A percentile compares a stretch with the other conserved stretches of the same genome.
Conservation (phyloP, 768 basidiomycete species). For the Trametes gibbosa region DNA sequence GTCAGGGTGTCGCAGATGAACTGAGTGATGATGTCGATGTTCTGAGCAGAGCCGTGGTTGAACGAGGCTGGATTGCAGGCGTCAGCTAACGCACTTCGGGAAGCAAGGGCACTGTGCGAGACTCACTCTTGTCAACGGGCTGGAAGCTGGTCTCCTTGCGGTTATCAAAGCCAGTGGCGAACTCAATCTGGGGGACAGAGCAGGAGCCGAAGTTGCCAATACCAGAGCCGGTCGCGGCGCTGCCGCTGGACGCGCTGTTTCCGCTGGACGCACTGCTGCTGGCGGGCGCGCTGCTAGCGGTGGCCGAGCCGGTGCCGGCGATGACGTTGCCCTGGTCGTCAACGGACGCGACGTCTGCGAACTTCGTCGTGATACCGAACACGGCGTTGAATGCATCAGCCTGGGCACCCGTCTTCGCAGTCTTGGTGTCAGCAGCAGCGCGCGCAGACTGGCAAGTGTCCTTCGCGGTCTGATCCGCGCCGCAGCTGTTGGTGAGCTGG, state of each 20-base stretch:
- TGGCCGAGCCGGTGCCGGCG: slow-evolving; percentile 26
- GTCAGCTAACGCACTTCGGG: too few relatives aligned
- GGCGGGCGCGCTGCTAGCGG: not conserved
- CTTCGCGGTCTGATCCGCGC: slow-evolving; percentile 51
- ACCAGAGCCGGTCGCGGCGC: slow-evolving; percentile 17
- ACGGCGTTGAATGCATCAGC: slow-evolving; percentile 62
- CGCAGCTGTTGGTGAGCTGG: slow-evolving; percentile 50
- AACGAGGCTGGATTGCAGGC: slow-evolving; percentile 32
- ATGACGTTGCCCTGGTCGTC: slow-evolving; percentile 43
- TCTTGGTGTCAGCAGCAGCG: slow-evolving; percentile 24
- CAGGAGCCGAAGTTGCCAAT: slow-evolving; percentile 51
- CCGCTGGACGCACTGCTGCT: not conserved
- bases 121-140: slow-evolving; percentile 40
- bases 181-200: slow-evolving; percentile 52
- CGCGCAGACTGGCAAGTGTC: slow-evolving; percentile 44
- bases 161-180: slow-evolving; percentile 52
- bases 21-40: slow-evolving; percentile 57
- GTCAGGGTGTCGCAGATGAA: slow-evolving; percentile 55
- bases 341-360: slow-evolving; percentile 41
- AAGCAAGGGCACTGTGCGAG: too few relatives aligned
- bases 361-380: slow-evolving; percentile 56
- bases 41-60: slow-evolving; percentile 60
- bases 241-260: slow-evolving; percentile 11
- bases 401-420: slow-evolving; percentile 43
- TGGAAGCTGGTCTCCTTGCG: slow-evolving; percentile 54